A percentile compares a stretch with the other conserved stretches of the same genome.
Evolutionary conservation across 768 basidiomycete genomes (phyloP).

Genomic region (Phaffia australis): DNA sequence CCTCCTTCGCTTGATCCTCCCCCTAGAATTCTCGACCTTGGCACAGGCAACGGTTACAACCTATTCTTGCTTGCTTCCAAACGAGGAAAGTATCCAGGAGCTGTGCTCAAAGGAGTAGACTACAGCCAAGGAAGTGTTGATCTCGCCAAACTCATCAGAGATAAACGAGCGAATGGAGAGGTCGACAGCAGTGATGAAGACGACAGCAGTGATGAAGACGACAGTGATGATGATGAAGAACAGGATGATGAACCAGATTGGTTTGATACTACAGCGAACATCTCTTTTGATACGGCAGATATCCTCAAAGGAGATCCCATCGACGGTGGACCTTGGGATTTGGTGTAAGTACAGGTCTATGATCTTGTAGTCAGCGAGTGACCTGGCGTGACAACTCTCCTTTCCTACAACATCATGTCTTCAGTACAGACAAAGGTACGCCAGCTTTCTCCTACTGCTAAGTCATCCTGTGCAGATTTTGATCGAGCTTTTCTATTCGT

Average conservation of each 20-base stretch:
- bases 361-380: too few relatives aligned
- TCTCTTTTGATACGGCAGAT: conserved; percentile 32
- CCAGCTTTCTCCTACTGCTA: neutral
- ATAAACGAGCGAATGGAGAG: conserved; percentile 24
- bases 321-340: conserved; percentile 36
- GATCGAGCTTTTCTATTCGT: conserved; percentile 4
- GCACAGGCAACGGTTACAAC: conserved; percentile 39
- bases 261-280: conserved; percentile 14
- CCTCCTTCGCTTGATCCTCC: conserved; percentile 26
- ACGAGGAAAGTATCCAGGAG: conserved; percentile 28
- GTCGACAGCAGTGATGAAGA: conserved; percentile 27
- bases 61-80: conserved; percentile 32
- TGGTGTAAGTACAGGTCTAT: too few relatives aligned
- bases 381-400: too few relatives aligned
- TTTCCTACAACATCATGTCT: too few relatives aligned
- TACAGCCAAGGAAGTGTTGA: conserved; percentile 38
- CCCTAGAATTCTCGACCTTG: conserved; percentile 39
- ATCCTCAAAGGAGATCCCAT: conserved; percentile 30
- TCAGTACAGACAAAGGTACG: conserved; percentile 21
- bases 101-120: conserved; percentile 39
- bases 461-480: too few relatives aligned
- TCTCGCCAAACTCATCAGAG: conserved; percentile 34
- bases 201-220: conserved; percentile 30
- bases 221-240: conserved; percentile 29
- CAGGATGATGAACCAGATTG: conserved; percentile 7